Evolutionary conservation across 495 filamentous ascomycete species (phyloP), one percentile per base, ranked within the genome.

Genomic region (Penicillium egyptiacum): DNA sequence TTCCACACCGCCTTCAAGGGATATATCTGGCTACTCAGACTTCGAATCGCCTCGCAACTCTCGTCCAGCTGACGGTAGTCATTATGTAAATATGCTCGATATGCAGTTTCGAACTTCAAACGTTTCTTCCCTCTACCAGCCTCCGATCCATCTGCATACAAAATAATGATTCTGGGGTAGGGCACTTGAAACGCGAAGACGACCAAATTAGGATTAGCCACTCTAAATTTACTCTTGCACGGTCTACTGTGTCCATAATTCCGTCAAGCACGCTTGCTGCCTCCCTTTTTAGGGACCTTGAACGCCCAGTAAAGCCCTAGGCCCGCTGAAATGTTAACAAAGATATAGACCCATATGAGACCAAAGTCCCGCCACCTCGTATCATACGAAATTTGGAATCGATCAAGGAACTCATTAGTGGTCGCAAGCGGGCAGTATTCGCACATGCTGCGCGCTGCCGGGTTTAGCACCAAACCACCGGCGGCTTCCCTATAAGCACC

Each of bases 351-450:
- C 67, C 71, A 76, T 16, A 74, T 59, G 28, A 76, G 59, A 1
- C 72, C 75, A 62, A 67, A 78, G 43, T 78, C 71, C 25, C 74
- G 35, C 74, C 74, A 78, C 39, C 75, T 45, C 5, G 69, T 63
- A 4, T 9, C 47, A 62, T 66, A 76, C 6, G 42, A 31, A 49
- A 75, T 71, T 23, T 64, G 57, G 0, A 66, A 62, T 0, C 46
- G 17, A 14, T 49, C 63, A 3, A 76, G 43, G 39, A 62, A 74
- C 59, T 70, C 48, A 44, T 76, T 70, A 1, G 74, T 68, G 28
- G 63, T 61, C 3, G 25, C 41, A 28, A 73, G 39, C 8, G 59
- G 22, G 56, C 74, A 75, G 46, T 68, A 74, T 22, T 50, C 41
- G 33, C 75, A 76, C n/a, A 33, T 56, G 11, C 57, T 60, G 0